Base-by-base conservation (phyloP, 345 rosid species). In the Ceriops decandra region DNA sequence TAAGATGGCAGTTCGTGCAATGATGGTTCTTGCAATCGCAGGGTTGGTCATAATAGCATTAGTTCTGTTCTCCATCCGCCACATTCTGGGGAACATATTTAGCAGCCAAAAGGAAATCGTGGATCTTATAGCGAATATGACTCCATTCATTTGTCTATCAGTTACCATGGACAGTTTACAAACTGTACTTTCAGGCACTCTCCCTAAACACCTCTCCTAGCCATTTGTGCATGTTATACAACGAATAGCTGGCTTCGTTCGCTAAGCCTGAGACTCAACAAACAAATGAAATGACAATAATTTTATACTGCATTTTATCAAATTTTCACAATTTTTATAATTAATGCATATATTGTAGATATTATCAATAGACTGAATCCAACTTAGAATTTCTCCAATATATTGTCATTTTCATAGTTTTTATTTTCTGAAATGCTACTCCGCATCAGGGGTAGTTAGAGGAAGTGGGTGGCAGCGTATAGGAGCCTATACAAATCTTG, bases 401-500 rank as follows among this genome's bases (percentile, higher is more conserved):
- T 0, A 11, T 42, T 42, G 49, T 42, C 49, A 42, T 42, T 13
- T 11, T 42, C 4, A 13, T 20, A 20, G 24, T 7, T 52, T 52
- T 52, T 5, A 20, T 24, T 8, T 42, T 42, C 33, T 51, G 19
- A 6, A n/a, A 33, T 38, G 58, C 28, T 65, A 13, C 24, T 64
- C 32, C 56, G 53, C 24, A 52, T 8, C 74, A 77, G 82, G 87
- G 19, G 68, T 53, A 42, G 75, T 72, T 2, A 76, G 88, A 52
- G 86, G 86, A 67, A 66, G 88, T 63, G 85, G 83, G 47, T 72
- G 83, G 88, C 85, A 77, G 61, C 73, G 72, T 11, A 54, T 71
- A 1, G 86, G 86, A 20, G 84, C 84, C 6, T 53, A 52, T 30
- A 75, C 70, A 16, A 82, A 80, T 56, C 72, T 84, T 4, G 83